Conservation (phyloP, 176 grass and related monocot species). For the Zizania latifolia region DNA sequence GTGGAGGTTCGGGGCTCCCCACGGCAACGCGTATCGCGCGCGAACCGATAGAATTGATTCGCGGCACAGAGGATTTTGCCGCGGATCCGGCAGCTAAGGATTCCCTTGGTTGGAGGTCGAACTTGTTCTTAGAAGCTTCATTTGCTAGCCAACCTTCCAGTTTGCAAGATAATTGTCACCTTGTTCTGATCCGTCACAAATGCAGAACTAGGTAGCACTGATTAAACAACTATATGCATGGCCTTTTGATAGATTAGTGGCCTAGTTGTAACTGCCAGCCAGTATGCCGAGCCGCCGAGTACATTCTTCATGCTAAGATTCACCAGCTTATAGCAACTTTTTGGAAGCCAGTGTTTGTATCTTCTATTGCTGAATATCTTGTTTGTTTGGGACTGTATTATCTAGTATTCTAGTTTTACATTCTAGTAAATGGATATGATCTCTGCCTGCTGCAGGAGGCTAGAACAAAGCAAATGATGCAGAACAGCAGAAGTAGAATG, state of each 20-base stretch:
- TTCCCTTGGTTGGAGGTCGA: no score
- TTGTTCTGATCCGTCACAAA: neutral
- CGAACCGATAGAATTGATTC: no score
- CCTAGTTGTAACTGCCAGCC: neutral
- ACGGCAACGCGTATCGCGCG: no score
- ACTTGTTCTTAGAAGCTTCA: no score
- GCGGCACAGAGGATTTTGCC: no score
- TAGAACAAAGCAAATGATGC: slow-evolving; percentile 78
- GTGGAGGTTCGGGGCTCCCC: no score
- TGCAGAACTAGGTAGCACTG: neutral
- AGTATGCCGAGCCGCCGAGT: no score
- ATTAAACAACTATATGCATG: neutral
- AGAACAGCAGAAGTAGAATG: slow-evolving; percentile 88
- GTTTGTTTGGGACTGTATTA: no score
- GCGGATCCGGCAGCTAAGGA: no score
- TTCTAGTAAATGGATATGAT: slow-evolving; percentile 9
- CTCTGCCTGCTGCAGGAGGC: slow-evolving; percentile 43
- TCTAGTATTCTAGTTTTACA: neutral
- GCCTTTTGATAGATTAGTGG: neutral
- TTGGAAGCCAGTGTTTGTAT: neutral
- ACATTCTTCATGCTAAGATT: neutral
- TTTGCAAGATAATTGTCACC: neutral
- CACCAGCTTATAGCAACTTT: neutral
- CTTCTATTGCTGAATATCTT: neutral
- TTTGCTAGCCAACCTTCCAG: no score